Conservation (phyloP, 257 asterid species). For the Solanum tarapatanum region DNA sequence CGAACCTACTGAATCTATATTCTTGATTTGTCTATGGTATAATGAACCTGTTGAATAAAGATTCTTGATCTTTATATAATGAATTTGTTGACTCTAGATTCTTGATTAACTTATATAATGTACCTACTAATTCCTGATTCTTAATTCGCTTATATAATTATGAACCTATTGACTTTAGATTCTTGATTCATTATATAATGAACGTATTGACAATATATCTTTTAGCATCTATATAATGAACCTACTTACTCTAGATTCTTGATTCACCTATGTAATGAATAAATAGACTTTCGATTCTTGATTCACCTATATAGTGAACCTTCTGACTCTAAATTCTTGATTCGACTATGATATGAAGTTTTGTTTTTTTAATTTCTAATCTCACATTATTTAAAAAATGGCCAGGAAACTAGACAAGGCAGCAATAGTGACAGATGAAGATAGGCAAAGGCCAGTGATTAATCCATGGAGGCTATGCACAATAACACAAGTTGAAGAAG, state of each 20-base stretch:
- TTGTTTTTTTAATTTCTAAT: neutral
- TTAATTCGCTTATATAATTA: too few species aligned
- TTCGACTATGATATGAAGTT: neutral
- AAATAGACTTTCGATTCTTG: neutral
- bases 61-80: neutral
- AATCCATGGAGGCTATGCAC: slow-evolving; percentile 64
- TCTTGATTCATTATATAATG: neutral
- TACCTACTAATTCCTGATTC: neutral
- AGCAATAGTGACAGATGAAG: slow-evolving; percentile 33
- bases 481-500: slow-evolving; percentile 73
- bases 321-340: neutral
- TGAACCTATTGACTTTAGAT: neutral
- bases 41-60: neutral
- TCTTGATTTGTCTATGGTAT: neutral
- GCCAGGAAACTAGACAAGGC: slow-evolving; percentile 57
- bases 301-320: neutral
- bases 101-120: neutral
- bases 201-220: neutral
- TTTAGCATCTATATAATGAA: neutral
- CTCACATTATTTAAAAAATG: neutral
- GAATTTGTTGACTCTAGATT: neutral
- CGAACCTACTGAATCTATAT: neutral
- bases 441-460: neutral
- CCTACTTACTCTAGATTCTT: neutral
- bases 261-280: neutral